Evolutionary conservation across 2,329 filamentous ascomycete genomes (phyloP).

Genomic region (Penicillium janthinellum): DNA sequence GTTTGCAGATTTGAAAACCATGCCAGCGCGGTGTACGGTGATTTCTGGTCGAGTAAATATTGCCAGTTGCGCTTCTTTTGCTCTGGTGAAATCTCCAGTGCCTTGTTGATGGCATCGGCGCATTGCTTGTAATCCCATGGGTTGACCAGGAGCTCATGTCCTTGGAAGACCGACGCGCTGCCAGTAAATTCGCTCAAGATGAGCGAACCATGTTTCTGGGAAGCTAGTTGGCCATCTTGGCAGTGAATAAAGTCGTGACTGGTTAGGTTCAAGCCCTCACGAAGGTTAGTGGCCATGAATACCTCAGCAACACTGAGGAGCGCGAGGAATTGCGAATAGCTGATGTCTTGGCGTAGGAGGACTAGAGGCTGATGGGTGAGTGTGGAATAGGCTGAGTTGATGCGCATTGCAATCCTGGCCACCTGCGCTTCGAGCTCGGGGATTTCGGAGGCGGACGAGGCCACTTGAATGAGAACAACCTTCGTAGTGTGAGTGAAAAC

Average conservation of each 20-base stretch:
- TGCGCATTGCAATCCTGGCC: constrained; percentile 87
- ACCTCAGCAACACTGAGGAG: constrained; percentile 84
- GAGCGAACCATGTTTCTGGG: constrained; percentile 80
- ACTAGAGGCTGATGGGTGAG: constrained; percentile 88
- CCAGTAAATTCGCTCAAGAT: constrained; percentile 95
- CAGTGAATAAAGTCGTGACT: constrained; percentile 91
- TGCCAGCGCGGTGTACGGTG: constrained; percentile 75
- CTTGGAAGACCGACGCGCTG: constrained; percentile 78
- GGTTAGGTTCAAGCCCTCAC: constrained; percentile 95
- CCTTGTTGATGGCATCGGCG: constrained; percentile 78
- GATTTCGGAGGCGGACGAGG: constrained; percentile 82
- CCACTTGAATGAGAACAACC: constrained; percentile 89
- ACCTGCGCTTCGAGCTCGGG: constrained; percentile 82
- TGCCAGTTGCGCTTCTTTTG: constrained; percentile 76
- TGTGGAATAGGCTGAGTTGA: constrained; percentile 86
- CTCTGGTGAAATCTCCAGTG: constrained; percentile 75
- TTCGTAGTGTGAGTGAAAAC: constrained; percentile 31
- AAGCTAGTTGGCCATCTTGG: constrained; percentile 73
- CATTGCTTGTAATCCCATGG: constrained; percentile 92
- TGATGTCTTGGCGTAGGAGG: constrained; percentile 90
- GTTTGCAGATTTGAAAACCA: constrained; percentile 75
- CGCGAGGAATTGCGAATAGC: constrained; percentile 88
- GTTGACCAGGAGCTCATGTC: constrained; percentile 80
- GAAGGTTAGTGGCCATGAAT: constrained; percentile 88
- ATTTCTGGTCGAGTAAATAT: constrained; percentile 70